Base-by-base conservation (phyloP, 2,329 filamentous ascomycete species). In the Leptographium wingfieldii region DNA sequence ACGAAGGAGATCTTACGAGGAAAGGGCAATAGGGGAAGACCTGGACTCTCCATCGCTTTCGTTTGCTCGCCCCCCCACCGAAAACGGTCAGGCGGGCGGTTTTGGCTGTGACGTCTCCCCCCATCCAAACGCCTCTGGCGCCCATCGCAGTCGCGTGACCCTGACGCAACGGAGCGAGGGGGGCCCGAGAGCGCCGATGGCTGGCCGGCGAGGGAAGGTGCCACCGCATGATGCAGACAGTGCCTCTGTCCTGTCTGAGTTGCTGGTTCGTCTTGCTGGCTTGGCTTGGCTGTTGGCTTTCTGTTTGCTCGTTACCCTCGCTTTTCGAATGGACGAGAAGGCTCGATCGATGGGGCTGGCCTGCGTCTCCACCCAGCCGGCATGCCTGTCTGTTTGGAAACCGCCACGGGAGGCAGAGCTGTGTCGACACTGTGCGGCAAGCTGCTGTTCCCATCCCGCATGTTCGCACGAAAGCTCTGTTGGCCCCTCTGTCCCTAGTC, bases 41-140 rank as follows among this genome's bases (percentile, higher is more conserved):
- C 38, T 40, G 38, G 38, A 16, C 38, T 16, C 38, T 40, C 38
- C 38, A 16, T 40, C 38, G 6, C 12, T 16, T 40, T 14, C 38
- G 12, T 16, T 6, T 16, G 4, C 38, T 14, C 35, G 6, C 12
- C 11, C 38, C 38, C 38, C 38, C 38, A 40, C 38, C 38, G 38
- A 40, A 40, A 40, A 40, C 38, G 38, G 59, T 61, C 59, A 61
- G 56, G 56, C 59, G 59, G 55, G 55, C 59, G 49, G 6, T 49
- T 2, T 40, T 35, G 33, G 22, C 55, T 25, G 49, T 55, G 33
- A 54, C 49, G 46, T 33, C 29, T 27, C 52, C 22, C 51, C 29
- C 25, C 33, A 29, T 40, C 38, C 12, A 3, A 16, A 40, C 38
- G 38, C 38, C 33, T 40, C 38, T 40, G 38, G 38, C 38, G 38